These are phyloP conservation scores for Geoglossum cookeanum DNA, from an alignment of 2,329 filamentous ascomycete genomes.

Conservation along the genomic window DNA sequence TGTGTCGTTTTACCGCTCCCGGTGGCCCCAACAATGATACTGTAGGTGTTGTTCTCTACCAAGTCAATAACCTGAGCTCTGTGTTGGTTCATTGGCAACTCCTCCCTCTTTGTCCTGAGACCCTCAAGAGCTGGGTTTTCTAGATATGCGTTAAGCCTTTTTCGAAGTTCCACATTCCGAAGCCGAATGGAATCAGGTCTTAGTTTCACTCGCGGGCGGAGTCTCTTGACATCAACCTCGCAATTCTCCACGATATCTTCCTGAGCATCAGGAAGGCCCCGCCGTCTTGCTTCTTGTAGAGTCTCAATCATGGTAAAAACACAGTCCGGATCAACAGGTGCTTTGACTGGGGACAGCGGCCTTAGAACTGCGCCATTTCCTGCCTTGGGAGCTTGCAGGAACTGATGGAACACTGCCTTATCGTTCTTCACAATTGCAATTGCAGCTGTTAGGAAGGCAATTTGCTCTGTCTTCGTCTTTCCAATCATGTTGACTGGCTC, in stretches of 20 bases:
- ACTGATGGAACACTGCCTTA: conserved; percentile 17
- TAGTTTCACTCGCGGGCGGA: conserved; percentile 3
- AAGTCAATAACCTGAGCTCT: conserved; percentile 19
- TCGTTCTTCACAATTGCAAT: conserved; percentile 17
- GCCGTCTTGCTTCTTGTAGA: conserved; percentile 16
- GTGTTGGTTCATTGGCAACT: conserved; percentile 24
- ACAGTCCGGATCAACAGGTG: conserved; percentile 15
- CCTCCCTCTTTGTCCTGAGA: conserved; percentile 18
- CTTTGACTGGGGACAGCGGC: conserved; percentile 14
- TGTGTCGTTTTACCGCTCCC: conserved; percentile 31
- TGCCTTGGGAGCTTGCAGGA: conserved; percentile 16
- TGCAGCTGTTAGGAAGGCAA: conserved; percentile 21
- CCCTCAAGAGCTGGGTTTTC: conserved; percentile 11
- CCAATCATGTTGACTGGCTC: conserved; percentile 14
- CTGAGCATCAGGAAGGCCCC: conserved; percentile 18
- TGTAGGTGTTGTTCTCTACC: conserved; percentile 23
- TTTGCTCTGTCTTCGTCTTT: conserved; percentile 18
- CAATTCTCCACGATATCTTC: conserved; percentile 11
- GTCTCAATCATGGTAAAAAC: conserved; percentile 20
- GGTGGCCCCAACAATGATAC: conserved; percentile 27
- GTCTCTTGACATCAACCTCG: conserved; percentile 8
- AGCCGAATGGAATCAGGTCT: conserved; percentile 1
- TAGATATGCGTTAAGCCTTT: conserved; percentile 11
- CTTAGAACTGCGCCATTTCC: conserved; percentile 18
- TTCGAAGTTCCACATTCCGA: conserved; percentile 11